Conservation (phyloP, 345 rosid genomes). For the Corchorus olitorius region DNA sequence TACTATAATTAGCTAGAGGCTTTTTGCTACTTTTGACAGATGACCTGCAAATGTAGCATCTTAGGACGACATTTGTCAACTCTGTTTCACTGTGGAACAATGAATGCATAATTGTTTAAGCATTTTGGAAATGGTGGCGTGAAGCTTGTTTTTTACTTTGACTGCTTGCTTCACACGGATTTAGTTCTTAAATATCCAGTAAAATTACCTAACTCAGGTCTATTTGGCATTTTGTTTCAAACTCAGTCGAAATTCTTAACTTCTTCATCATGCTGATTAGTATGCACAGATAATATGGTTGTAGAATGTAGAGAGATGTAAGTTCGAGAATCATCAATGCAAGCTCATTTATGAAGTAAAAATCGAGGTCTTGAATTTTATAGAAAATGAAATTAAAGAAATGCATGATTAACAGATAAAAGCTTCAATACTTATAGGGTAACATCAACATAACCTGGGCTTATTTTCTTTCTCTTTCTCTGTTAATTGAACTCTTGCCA, state of each 20-base stretch:
- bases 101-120: background rate
- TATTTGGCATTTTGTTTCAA: background rate
- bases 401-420: background rate
- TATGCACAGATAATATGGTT: background rate
- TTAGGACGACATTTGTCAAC: background rate
- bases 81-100: conserved; percentile 3
- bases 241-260: conserved; percentile 8
- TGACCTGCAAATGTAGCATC: background rate
- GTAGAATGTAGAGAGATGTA: background rate
- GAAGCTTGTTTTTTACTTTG: background rate
- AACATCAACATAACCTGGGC: background rate
- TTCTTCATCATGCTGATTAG: background rate
- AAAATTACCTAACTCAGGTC: background rate
- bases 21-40: background rate
- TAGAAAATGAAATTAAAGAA: background rate
- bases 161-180: background rate
- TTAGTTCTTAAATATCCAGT: background rate
- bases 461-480: background rate
- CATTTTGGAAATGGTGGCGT: conserved; percentile 4
- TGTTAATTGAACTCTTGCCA: background rate
- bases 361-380: conserved; percentile 9
- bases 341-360: background rate
- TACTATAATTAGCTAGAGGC: background rate
- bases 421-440: background rate
- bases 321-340: conserved; percentile 11